A percentile compares a stretch with the other conserved stretches of the same genome.
Evolutionary conservation across 495 filamentous ascomycete species (phyloP).

Genomic region (Choiromyces venosus): DNA sequence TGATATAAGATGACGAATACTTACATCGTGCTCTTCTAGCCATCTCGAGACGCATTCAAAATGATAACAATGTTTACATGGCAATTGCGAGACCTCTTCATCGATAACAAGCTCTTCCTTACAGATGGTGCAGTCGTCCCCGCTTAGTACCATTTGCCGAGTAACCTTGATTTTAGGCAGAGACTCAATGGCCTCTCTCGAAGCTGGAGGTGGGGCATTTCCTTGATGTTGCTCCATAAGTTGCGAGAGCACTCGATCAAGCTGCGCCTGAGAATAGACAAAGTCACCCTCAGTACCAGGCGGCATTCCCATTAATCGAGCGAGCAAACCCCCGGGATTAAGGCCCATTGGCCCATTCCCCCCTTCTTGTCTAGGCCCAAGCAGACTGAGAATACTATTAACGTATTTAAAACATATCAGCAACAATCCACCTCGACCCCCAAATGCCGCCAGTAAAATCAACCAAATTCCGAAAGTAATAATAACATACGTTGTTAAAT

Average conservation of each 20-base stretch:
- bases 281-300: conserved; percentile 58
- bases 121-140: conserved; percentile 82
- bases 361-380: background rate
- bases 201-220: conserved; percentile 77
- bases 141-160: conserved; percentile 42
- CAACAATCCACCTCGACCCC: background rate
- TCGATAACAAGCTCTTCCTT: conserved; percentile 77
- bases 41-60: conserved; percentile 39
- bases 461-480: background rate
- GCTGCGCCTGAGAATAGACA: conserved; percentile 85
- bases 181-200: conserved; percentile 63
- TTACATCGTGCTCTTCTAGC: conserved; percentile 39
- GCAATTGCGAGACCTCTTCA: conserved; percentile 70
- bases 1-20: background rate
- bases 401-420: background rate
- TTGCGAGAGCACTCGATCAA: conserved; percentile 81
- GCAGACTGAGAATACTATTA: background rate
- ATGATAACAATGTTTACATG: conserved; percentile 79
- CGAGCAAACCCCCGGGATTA: conserved; percentile 19
- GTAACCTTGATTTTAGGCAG: conserved; percentile 48
- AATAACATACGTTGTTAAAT: conserved; percentile 30
- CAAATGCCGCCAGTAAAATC: background rate
- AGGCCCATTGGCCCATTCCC: conserved; percentile 22
- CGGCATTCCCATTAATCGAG: conserved; percentile 27
- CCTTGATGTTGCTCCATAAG: conserved; percentile 75